Percentiles rank a stretch among this genome's conserved stretches.
phyloP scores from a whole-genome alignment of 805 yeast genomes.

The Zygotorulaspora chibaensis region DNA sequence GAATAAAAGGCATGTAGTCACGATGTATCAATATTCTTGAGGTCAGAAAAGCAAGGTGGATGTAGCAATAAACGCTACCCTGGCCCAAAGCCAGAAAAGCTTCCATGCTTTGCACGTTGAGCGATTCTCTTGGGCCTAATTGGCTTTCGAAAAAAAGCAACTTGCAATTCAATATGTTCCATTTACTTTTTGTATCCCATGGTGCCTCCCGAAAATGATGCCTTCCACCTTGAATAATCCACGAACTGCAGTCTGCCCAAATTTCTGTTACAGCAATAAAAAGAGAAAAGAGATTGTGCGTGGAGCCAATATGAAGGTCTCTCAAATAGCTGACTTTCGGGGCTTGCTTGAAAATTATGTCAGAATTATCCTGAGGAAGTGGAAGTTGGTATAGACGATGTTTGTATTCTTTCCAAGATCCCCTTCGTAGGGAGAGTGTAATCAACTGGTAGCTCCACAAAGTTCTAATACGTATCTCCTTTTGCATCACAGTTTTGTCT shows the following conservation, averaged over 20 bases:
- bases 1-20: slow-evolving; percentile 4
- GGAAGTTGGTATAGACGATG: slow-evolving; percentile 1
- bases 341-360: slow-evolving; percentile 1
- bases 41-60: slow-evolving; percentile 1
- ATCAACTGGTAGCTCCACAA: slow-evolving; percentile 4
- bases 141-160: not conserved
- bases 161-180: not conserved
- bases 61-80: slow-evolving; percentile 2
- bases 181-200: slow-evolving; percentile 2
- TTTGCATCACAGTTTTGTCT: not conserved
- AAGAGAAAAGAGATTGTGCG: not conserved
- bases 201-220: slow-evolving; percentile 1
- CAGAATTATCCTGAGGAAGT: slow-evolving; percentile 3
- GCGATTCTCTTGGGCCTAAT: slow-evolving; percentile 3
- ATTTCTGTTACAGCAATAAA: slow-evolving; percentile 3
- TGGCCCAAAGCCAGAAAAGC: slow-evolving; percentile 4
- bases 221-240: slow-evolving; percentile 6
- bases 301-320: not conserved
- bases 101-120: slow-evolving; percentile 2
- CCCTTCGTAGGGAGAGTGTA: slow-evolving; percentile 2
- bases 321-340: not conserved
- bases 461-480: slow-evolving; percentile 1
- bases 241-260: slow-evolving; percentile 7
- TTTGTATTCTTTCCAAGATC: slow-evolving; percentile 1
- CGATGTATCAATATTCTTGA: slow-evolving; percentile 4